Base-by-base conservation (phyloP, 208 protist species). In the Wallacemonas sp. region DNA sequence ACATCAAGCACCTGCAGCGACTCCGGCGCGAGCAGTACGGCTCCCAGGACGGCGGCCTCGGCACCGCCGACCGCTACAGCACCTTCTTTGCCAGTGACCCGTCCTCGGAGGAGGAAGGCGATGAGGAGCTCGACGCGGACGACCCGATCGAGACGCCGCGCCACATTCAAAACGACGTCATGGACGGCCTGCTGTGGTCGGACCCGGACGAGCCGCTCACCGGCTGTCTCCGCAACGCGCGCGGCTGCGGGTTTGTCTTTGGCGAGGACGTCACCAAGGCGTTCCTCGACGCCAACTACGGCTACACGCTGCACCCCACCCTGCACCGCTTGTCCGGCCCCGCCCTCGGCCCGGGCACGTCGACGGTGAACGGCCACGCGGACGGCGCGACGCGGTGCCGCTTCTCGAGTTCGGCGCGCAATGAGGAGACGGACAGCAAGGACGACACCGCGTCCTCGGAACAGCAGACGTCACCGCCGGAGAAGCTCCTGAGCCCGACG, bases 101-200 rank as follows among this genome's bases (percentile, higher is more conserved):
- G 18, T 64, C 31, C 5, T 62, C 57, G 38, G 7, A 7, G 33
- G 36, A 64, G 41, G 57, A 50, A n/a, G 41, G 48, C 12, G 36
- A 50, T 18, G 42, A 32, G 2, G 29, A 25, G 31, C 52, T 29
- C 22, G 26, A 26, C 52, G 26, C 26, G 20, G 33, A 55, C 8
- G 64, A 50, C 36, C 38, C 36, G 4, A 4, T 10, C 10, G 28
- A 46, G 36, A 49, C 33, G 18, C 36, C 42, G 25, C 4, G 49
- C 16, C 29, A 59, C 16, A 65, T 74, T n/a, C 98, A 99, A 63
- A 87, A 67, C 32, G 91, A 97, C 11, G 86, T 99, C 31, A 88
- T 99, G 3, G 99, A 99, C 81, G 99, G 99, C 32, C 82, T 99
- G 16, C 78, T 99, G 3, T 99, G 99, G 99, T 98, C 97, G 1